A percentile compares a stretch with the other conserved stretches of the same genome.
phyloP scores from a whole-genome alignment of 2,329 filamentous ascomycete genomes.

The Grosmannia huntii region DNA sequence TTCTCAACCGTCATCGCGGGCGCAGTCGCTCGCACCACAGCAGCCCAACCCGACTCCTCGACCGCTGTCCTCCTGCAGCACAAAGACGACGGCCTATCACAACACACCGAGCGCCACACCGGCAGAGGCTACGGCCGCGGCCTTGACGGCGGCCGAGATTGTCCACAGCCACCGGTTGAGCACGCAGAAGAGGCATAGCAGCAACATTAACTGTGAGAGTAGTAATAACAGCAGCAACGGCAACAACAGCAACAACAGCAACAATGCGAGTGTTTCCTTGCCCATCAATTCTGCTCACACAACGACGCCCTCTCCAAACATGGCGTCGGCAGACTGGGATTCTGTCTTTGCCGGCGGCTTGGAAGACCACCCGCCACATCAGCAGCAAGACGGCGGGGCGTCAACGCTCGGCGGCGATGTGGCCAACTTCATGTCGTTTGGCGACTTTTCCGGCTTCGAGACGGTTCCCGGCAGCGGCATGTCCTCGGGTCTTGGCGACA shows the following conservation, averaged over 20 bases:
- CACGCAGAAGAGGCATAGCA: background rate
- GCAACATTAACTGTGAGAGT: background rate
- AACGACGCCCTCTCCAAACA: background rate
- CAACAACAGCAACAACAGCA: constrained; percentile 17
- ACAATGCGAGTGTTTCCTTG: background rate
- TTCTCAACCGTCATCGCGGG: background rate
- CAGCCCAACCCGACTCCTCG: constrained; percentile 4
- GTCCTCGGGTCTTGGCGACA: constrained; percentile 12
- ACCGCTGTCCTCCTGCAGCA: constrained; percentile 9
- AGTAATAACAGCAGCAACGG: constrained; percentile 13
- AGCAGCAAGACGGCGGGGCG: background rate
- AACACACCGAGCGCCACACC: constrained; percentile 11
- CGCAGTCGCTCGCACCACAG: background rate
- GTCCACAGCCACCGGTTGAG: constrained; percentile 9
- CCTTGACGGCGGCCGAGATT: constrained; percentile 12
- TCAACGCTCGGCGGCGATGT: background rate
- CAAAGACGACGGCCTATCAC: constrained; percentile 6
- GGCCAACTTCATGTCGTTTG: constrained; percentile 22
- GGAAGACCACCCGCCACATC: constrained; percentile 14
- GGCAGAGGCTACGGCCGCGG: constrained; percentile 10
- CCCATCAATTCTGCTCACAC: background rate
- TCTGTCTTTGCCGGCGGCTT: background rate
- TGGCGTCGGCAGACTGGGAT: background rate
- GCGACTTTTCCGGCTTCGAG: constrained; percentile 32
- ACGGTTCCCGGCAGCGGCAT: constrained; percentile 14